Evolutionary conservation across 495 filamentous ascomycete genomes (phyloP).

Genomic region (Hyaloscypha variabilis): DNA sequence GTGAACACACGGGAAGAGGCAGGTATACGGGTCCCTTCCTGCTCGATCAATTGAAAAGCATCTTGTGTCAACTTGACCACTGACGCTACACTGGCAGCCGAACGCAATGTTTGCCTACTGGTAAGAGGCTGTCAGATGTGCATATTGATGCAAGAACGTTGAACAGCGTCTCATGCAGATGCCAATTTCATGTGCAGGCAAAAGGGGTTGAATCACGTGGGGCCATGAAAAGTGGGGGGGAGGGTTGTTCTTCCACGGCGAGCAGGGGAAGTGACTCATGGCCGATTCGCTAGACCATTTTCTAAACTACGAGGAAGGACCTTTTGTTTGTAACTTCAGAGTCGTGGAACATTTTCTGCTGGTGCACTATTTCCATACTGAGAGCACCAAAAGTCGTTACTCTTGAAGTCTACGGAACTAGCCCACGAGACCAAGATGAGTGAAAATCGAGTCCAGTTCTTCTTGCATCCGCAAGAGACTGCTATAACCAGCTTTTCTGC

Average conservation of each 20-base stretch:
- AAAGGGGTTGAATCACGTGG: no score
- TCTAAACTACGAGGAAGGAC: no score
- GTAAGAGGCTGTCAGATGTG: background rate
- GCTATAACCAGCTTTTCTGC: conserved; percentile 23
- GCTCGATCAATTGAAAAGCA: background rate
- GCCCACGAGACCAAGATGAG: background rate
- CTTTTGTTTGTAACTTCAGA: no score
- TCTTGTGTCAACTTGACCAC: background rate
- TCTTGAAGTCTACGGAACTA: background rate
- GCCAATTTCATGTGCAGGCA: no score
- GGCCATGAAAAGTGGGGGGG: no score
- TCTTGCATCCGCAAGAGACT: conserved; percentile 15
- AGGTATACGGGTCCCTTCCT: background rate
- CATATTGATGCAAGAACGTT: no score
- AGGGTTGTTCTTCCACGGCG: no score
- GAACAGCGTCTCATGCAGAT: no score
- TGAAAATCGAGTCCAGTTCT: conserved; percentile 17
- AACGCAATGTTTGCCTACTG: background rate
- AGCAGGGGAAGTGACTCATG: no score
- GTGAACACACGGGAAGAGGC: background rate
- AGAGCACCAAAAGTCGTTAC: background rate
- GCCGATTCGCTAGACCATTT: no score
- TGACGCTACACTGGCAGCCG: background rate
- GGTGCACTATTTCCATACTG: no score
- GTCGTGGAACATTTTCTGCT: no score